Percentiles rank a stretch among this genome's conserved stretches.
phyloP scores from a whole-genome alignment of 768 basidiomycete species.

The Xerocomus brunneocitrinus region DNA sequence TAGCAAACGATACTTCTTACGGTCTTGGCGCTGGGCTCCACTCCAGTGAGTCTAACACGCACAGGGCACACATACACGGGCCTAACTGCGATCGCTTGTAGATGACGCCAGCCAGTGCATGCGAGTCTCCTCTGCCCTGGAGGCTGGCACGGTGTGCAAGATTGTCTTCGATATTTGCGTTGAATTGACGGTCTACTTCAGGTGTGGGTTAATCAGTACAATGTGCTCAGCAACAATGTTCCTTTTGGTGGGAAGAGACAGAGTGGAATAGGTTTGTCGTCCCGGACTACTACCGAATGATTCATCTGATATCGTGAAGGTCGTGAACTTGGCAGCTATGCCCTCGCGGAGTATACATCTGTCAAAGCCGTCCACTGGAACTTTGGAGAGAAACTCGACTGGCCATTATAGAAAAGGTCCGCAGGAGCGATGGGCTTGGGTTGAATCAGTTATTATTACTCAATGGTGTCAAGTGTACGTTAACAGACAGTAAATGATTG shows the following conservation, averaged over 20 bases:
- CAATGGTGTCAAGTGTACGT: conserved; percentile 15
- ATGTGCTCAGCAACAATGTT: conserved; percentile 76
- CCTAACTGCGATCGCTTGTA: conserved; percentile 21
- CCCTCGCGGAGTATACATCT: conserved; percentile 79
- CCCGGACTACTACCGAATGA: neutral
- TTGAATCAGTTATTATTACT: neutral
- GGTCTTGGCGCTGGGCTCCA: conserved; percentile 91
- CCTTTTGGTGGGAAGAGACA: conserved; percentile 97
- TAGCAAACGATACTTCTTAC: conserved; percentile 87
- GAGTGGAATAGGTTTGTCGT: conserved; percentile 66
- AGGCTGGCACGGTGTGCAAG: conserved; percentile 77
- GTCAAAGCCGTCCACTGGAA: conserved; percentile 87
- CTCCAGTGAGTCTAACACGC: conserved; percentile 53
- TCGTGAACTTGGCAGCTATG: conserved; percentile 82
- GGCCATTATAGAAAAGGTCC: conserved; percentile 53
- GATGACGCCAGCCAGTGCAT: conserved; percentile 86
- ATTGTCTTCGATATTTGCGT: neutral
- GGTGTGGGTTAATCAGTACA: conserved; percentile 95
- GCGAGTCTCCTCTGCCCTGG: conserved; percentile 78
- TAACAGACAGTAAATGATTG: conserved; percentile 11
- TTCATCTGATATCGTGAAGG: conserved; percentile 41
- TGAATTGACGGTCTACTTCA: conserved; percentile 24
- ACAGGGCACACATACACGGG: neutral
- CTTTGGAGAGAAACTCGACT: conserved; percentile 73
- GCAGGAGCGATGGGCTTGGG: neutral